Percentiles rank a stretch among this genome's conserved stretches.
Conservation (phyloP, 2,329 filamentous ascomycete genomes). For the Bertia moriformis region DNA sequence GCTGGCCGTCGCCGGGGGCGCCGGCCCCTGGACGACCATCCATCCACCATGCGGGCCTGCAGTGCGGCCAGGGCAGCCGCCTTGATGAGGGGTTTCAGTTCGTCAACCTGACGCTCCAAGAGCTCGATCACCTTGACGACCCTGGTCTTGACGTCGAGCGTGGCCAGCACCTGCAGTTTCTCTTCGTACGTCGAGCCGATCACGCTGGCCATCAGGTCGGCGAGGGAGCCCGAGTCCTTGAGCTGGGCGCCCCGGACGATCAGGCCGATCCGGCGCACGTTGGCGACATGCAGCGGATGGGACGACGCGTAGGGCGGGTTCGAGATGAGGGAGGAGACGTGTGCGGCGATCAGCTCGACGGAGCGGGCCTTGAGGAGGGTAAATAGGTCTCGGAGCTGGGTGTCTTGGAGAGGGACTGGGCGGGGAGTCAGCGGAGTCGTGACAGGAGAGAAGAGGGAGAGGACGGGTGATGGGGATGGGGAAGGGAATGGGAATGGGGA, state of each 20-base stretch:
- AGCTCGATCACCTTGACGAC: constrained; percentile 76
- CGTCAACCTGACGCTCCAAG: constrained; percentile 66
- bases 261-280: constrained; percentile 72
- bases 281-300: constrained; percentile 63
- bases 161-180: constrained; percentile 73
- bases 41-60: constrained; percentile 37
- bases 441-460: background rate
- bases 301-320: constrained; percentile 37
- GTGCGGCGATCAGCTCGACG: constrained; percentile 69
- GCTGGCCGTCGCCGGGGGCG: too few species aligned
- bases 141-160: constrained; percentile 63
- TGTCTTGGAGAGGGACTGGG: constrained; percentile 30
- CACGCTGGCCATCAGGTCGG: constrained; percentile 94
- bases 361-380: constrained; percentile 70
- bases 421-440: constrained; percentile 2
- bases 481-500: constrained; percentile 10
- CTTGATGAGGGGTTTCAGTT: constrained; percentile 75
- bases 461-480: constrained; percentile 10
- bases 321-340: constrained; percentile 72
- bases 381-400: constrained; percentile 58
- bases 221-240: constrained; percentile 68
- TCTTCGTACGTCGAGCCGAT: constrained; percentile 80
- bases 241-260: constrained; percentile 75
- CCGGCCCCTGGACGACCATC: too few species aligned
- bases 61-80: constrained; percentile 65